Percentiles rank a stretch among this genome's conserved stretches.
phyloP scores from a whole-genome alignment of 352 stramenopile species.

The Globisporangium paroecandrum region DNA sequence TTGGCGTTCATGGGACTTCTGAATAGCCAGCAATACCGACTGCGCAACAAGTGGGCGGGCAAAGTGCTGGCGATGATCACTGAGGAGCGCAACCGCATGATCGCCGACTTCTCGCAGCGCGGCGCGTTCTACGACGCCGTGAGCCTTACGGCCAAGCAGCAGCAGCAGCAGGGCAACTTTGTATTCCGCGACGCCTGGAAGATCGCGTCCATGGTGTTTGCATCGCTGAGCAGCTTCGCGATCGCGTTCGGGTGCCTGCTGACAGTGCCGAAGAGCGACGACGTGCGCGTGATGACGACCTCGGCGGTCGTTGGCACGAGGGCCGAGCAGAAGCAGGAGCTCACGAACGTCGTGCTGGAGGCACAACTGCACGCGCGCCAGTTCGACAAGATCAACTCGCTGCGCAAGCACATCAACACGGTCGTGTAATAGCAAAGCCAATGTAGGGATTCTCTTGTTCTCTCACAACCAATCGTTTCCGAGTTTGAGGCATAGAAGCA shows the following conservation, averaged over 20 bases:
- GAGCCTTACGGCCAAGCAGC: conserved; percentile 34
- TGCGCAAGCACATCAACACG: conserved; percentile 37
- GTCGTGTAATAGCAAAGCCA: conserved; percentile 22
- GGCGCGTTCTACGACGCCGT: conserved; percentile 41
- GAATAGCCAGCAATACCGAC: conserved; percentile 43
- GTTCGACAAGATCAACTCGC: conserved; percentile 28
- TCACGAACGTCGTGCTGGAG: conserved; percentile 34
- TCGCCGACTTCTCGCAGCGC: conserved; percentile 34
- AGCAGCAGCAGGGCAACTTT: conserved; percentile 27
- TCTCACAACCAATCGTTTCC: background rate
- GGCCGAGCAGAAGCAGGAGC: background rate
- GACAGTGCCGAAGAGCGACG: conserved; percentile 24
- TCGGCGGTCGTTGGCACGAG: background rate
- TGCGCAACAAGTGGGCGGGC: conserved; percentile 39
- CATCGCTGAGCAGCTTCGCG: conserved; percentile 39
- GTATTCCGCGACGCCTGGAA: conserved; percentile 40
- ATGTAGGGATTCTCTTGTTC: background rate
- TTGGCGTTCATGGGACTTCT: conserved; percentile 49
- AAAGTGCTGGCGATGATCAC: conserved; percentile 56
- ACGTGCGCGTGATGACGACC: conserved; percentile 16
- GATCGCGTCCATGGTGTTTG: conserved; percentile 30
- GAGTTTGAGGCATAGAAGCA: background rate
- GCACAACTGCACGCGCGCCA: conserved; percentile 35
- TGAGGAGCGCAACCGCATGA: conserved; percentile 51
- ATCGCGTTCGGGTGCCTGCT: conserved; percentile 39